Conservation (phyloP, 2,329 filamentous ascomycete genomes). For the Mollisiaceae sp. region DNA sequence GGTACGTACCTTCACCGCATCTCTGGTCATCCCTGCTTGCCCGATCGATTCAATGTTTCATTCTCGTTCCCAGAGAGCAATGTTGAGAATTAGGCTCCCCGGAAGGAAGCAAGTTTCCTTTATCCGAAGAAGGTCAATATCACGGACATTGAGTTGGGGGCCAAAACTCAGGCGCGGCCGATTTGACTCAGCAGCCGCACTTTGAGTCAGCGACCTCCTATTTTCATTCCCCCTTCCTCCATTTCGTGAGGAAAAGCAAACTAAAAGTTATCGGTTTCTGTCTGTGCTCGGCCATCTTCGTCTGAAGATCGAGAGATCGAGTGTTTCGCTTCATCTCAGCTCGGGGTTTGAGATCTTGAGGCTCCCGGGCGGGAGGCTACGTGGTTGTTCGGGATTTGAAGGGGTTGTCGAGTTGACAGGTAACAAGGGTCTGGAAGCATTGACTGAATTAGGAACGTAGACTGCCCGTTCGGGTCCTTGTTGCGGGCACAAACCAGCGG, state of each 20-base stretch:
- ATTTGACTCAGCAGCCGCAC: conserved; percentile 4
- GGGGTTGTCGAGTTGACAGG: not conserved
- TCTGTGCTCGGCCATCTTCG: not conserved
- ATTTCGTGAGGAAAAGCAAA: too few relatives aligned
- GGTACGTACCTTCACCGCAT: conserved; percentile 10
- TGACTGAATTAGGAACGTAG: not conserved
- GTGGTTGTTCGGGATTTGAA: not conserved
- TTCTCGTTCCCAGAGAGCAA: not conserved
- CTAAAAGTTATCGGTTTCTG: too few relatives aligned
- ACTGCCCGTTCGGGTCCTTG: not conserved
- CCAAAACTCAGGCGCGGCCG: not conserved
- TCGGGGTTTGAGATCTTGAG: conserved; percentile 2
- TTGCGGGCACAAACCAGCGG: not conserved
- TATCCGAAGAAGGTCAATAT: not conserved
- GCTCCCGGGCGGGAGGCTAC: not conserved
- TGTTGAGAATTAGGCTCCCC: not conserved
- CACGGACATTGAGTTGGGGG: not conserved
- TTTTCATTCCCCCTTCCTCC: not conserved
- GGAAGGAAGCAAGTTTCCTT: not conserved
- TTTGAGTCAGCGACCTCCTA: conserved; percentile 5
- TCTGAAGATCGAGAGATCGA: not conserved
- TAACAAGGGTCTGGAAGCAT: not conserved
- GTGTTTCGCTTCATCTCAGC: not conserved
- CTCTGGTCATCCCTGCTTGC: not conserved
- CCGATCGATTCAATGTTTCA: not conserved